Conservation (phyloP, 2,329 filamentous ascomycete species). For the Furcasterigmium furcatum region DNA sequence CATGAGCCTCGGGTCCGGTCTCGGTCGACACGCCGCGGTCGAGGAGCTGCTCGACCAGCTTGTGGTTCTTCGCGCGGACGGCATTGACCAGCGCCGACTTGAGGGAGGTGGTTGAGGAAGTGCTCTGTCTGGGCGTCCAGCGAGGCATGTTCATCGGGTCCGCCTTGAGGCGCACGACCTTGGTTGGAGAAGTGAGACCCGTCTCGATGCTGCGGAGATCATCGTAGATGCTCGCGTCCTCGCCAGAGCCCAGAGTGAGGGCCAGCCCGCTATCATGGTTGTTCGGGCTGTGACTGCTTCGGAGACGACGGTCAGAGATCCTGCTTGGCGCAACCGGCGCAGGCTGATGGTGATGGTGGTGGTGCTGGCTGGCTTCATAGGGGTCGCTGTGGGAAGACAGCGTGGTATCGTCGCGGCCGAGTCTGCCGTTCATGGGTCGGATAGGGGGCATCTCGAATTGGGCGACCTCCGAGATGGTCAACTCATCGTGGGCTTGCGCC, state of each 20-base stretch:
- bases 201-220: slow-evolving; percentile 18
- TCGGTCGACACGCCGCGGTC: slow-evolving; percentile 54
- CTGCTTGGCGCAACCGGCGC: slow-evolving; percentile 10
- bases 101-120: slow-evolving; percentile 37
- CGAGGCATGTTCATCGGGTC: slow-evolving; percentile 49
- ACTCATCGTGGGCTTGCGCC: not conserved
- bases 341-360: too few relatives aligned
- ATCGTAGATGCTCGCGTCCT: slow-evolving; percentile 26
- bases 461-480: not conserved
- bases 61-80: slow-evolving; percentile 54
- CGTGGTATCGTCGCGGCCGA: slow-evolving; percentile 10
- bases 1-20: slow-evolving; percentile 38
- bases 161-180: slow-evolving; percentile 45
- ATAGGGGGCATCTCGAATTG: not conserved
- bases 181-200: slow-evolving; percentile 12
- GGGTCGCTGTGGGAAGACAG: slow-evolving; percentile 12
- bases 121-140: slow-evolving; percentile 43
- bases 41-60: slow-evolving; percentile 53
- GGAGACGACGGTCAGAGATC: slow-evolving; percentile 9
- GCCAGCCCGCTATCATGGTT: slow-evolving; percentile 20
- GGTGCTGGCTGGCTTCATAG: slow-evolving; percentile 10
- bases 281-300: slow-evolving; percentile 5
- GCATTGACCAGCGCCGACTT: slow-evolving; percentile 48
- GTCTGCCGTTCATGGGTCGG: not conserved
- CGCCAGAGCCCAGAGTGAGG: slow-evolving; percentile 18